Conservation (phyloP, 805 yeast genomes). For the Lachancea waltii region DNA sequence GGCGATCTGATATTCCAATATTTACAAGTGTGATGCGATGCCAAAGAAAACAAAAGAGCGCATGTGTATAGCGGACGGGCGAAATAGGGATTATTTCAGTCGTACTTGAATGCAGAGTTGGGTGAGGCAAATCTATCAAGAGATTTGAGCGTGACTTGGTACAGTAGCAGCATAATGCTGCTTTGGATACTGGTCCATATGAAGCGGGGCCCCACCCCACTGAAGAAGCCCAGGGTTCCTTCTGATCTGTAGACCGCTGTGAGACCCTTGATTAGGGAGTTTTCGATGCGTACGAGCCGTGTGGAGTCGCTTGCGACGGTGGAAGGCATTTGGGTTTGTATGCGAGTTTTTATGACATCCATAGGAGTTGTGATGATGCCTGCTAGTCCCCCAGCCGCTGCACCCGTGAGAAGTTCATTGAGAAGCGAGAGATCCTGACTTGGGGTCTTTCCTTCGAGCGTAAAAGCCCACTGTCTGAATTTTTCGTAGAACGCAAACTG, state of each 20-base stretch:
- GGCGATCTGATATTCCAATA: no score
- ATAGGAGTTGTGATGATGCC: conserved; percentile 85
- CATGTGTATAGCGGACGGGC: no score
- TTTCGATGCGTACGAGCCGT: conserved; percentile 15
- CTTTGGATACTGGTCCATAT: conserved; percentile 96
- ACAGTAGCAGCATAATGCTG: conserved; percentile 83
- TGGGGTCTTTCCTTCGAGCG: conserved; percentile 30
- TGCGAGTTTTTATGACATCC: conserved; percentile 86
- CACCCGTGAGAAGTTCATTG: conserved; percentile 79
- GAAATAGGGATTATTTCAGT: no score
- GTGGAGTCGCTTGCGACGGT: not conserved
- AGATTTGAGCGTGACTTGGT: conserved; percentile 65
- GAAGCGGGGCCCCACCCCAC: conserved; percentile 94
- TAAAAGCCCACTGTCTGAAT: conserved; percentile 56
- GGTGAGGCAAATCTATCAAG: conserved; percentile 18
- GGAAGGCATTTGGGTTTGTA: conserved; percentile 73
- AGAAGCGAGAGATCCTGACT: conserved; percentile 46
- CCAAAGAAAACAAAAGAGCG: no score
- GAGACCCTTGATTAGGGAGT: conserved; percentile 48
- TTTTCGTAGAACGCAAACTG: conserved; percentile 94
- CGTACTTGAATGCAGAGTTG: not conserved
- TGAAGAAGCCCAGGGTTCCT: conserved; percentile 73
- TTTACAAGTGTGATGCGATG: no score
- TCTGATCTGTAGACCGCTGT: conserved; percentile 57
- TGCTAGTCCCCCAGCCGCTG: conserved; percentile 91